Evolutionary conservation across 2,329 filamentous ascomycete genomes (phyloP).

Genomic region (Apiospora pterosperma): DNA sequence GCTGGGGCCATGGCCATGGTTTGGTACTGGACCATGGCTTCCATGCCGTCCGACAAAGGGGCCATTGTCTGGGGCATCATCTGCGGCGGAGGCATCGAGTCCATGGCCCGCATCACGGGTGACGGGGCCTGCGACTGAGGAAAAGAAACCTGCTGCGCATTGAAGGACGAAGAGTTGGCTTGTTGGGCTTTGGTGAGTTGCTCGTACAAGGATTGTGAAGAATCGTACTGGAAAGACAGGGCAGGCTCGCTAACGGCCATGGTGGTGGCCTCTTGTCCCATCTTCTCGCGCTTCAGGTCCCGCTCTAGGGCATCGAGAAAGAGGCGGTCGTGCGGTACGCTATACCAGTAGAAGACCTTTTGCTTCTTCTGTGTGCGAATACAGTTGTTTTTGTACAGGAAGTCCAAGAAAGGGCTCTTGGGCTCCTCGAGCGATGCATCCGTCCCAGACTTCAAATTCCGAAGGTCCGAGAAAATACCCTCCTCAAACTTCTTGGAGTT

Average conservation of each 20-base stretch:
- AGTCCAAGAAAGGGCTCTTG: slow-evolving; percentile 97
- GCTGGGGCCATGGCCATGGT: slow-evolving; percentile 67
- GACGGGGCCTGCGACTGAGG: slow-evolving; percentile 78
- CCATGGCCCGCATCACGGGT: slow-evolving; percentile 84
- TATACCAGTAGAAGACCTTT: slow-evolving; percentile 99
- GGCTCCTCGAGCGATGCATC: slow-evolving; percentile 98
- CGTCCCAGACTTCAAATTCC: slow-evolving; percentile 96
- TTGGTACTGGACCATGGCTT: slow-evolving; percentile 68
- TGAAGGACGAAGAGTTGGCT: slow-evolving; percentile 96
- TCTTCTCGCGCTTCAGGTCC: slow-evolving; percentile 98
- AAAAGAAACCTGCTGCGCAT: slow-evolving; percentile 67
- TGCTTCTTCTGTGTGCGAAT: slow-evolving; percentile 99
- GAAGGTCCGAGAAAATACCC: slow-evolving; percentile 97
- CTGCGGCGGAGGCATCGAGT: slow-evolving; percentile 88
- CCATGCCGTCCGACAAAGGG: slow-evolving; percentile 61
- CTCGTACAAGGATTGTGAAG: slow-evolving; percentile 97
- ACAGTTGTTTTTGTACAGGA: slow-evolving; percentile 99
- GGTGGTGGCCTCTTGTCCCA: slow-evolving; percentile 94
- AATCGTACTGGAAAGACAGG: slow-evolving; percentile 98
- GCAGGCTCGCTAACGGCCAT: slow-evolving; percentile 96
- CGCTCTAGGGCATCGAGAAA: slow-evolving; percentile 97
- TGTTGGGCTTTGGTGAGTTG: slow-evolving; percentile 99
- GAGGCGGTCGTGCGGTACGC: slow-evolving; percentile 93
- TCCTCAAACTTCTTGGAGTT: slow-evolving; percentile 99
- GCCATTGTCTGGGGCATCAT: slow-evolving; percentile 65